Evolutionary conservation across 192 early-diverging fungal species (phyloP).

Genomic region (Gamsiella multidivaricata): DNA sequence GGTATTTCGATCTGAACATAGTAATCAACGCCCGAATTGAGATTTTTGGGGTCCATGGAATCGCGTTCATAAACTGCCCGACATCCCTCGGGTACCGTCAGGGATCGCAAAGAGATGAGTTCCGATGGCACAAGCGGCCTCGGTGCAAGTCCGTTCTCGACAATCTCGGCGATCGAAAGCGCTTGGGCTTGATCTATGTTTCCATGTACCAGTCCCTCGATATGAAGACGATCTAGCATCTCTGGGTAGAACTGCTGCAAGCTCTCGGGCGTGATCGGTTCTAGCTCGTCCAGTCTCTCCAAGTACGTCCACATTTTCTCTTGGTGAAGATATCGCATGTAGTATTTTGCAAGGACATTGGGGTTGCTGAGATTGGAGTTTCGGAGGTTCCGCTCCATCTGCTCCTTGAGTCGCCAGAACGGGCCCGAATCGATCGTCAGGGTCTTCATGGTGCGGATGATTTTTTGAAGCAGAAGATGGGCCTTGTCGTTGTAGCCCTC

Average conservation of each 20-base stretch:
- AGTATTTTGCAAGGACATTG: constrained; percentile 72
- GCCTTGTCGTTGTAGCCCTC: constrained; percentile 90
- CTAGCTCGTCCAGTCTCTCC: constrained; percentile 75
- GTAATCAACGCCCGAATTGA: constrained; percentile 88
- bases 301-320: constrained; percentile 76
- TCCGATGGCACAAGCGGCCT: constrained; percentile 63
- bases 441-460: constrained; percentile 70
- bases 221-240: constrained; percentile 68
- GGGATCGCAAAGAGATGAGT: constrained; percentile 40
- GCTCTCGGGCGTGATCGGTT: constrained; percentile 66
- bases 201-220: constrained; percentile 86
- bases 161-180: constrained; percentile 59
- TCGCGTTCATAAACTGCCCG: constrained; percentile 49
- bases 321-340: constrained; percentile 69
- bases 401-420: constrained; percentile 80
- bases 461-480: constrained; percentile 67
- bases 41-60: constrained; percentile 73
- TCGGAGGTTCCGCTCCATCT: constrained; percentile 68
- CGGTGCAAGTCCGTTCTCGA: constrained; percentile 63
- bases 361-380: constrained; percentile 80
- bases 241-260: constrained; percentile 72
- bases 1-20: constrained; percentile 72
- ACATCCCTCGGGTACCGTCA: constrained; percentile 50
- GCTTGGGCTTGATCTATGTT: constrained; percentile 74
- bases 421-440: constrained; percentile 65